These are phyloP conservation scores for Combretum micranthum DNA, from an alignment of 345 rosid genomes.

Conservation along the genomic window DNA sequence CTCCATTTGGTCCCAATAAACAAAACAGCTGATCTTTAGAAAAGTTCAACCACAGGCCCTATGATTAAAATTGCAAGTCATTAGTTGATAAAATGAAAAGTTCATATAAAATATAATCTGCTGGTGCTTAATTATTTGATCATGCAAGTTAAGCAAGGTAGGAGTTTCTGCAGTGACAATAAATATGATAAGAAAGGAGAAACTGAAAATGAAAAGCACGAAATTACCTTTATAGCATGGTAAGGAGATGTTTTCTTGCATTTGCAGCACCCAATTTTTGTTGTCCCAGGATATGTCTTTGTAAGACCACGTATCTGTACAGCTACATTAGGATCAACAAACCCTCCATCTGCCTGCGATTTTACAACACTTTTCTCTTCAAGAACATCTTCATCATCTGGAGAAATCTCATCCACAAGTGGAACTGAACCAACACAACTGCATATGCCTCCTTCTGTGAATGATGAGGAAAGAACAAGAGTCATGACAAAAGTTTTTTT, in stretches of 20 bases:
- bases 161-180: not conserved
- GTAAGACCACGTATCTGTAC: constrained; percentile 78
- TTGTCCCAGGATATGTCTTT: constrained; percentile 68
- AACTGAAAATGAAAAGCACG: not conserved
- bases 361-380: constrained; percentile 72
- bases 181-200: not conserved
- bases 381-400: constrained; percentile 82
- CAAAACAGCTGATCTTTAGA: constrained; percentile 83
- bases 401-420: constrained; percentile 38
- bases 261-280: constrained; percentile 45
- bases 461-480: constrained; percentile 9
- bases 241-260: constrained; percentile 78
- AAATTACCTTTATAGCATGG: constrained; percentile 72
- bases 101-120: no score
- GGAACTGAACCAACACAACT: constrained; percentile 66
- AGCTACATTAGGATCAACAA: constrained; percentile 50
- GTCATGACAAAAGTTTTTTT: constrained; percentile 7
- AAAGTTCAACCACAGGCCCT: constrained; percentile 85
- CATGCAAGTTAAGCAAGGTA: not conserved
- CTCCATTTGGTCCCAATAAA: constrained; percentile 95
- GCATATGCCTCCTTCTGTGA: constrained; percentile 79
- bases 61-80: not conserved
- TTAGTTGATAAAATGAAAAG: no score
- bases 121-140: no score
- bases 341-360: constrained; percentile 38